A percentile compares a stretch with the other conserved stretches of the same genome.
Evolutionary conservation across 352 stramenopile genomes (phyloP).

Genomic region (Globisporangium okanoganense): DNA sequence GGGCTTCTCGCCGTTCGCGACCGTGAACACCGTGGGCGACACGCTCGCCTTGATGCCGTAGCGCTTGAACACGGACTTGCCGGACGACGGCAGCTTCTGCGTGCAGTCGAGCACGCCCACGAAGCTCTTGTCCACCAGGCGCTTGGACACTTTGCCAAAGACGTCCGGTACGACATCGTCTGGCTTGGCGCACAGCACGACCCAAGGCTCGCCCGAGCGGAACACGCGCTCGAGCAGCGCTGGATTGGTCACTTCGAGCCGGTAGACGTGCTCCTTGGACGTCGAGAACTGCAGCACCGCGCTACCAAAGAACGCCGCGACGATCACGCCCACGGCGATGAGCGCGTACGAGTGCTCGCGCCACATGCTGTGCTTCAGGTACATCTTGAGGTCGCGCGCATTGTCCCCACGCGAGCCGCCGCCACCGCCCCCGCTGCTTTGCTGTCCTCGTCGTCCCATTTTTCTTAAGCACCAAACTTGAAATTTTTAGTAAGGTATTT

Average conservation of each 20-base stretch:
- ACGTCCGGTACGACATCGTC: slow-evolving; percentile 71
- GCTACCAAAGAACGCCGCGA: slow-evolving; percentile 56
- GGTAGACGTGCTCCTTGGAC: slow-evolving; percentile 58
- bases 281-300: slow-evolving; percentile 66
- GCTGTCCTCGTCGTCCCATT: slow-evolving; percentile 34
- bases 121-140: slow-evolving; percentile 48
- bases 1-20: slow-evolving; percentile 70
- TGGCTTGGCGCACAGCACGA: slow-evolving; percentile 67
- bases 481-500: too few relatives aligned
- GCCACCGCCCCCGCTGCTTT: slow-evolving; percentile 12
- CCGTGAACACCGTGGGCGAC: slow-evolving; percentile 70
- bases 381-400: slow-evolving; percentile 76
- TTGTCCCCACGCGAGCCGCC: slow-evolving; percentile 36
- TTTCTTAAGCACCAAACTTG: too few relatives aligned
- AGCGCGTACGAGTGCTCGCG: slow-evolving; percentile 69
- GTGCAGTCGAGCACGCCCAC: slow-evolving; percentile 76
- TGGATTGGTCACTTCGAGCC: slow-evolving; percentile 53
- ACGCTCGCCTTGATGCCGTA: slow-evolving; percentile 64
- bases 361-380: slow-evolving; percentile 82
- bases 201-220: slow-evolving; percentile 74
- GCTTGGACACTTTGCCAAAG: slow-evolving; percentile 60
- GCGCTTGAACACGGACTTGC: slow-evolving; percentile 55
- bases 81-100: slow-evolving; percentile 41
- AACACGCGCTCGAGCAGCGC: slow-evolving; percentile 66
- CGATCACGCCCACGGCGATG: slow-evolving; percentile 36